Base-by-base conservation (phyloP, 345 rosid genomes). In the Eucalyptus tenuipes region DNA sequence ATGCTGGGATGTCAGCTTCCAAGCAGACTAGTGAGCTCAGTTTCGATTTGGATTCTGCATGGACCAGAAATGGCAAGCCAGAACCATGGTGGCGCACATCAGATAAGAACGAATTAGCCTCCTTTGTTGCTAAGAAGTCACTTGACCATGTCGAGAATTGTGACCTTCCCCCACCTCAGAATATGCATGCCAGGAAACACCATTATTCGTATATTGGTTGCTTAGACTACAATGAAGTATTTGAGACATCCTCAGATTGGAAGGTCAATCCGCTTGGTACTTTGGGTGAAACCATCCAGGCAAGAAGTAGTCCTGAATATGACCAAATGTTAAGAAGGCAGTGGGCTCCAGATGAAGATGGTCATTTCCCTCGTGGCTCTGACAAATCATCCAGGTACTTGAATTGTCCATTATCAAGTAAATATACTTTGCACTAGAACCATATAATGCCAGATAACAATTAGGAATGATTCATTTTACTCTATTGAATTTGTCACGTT, bases 1-100 rank as follows among this genome's bases (percentile, higher is more conserved):
- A 88, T 85, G 25, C 33, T 88, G 95, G 90, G 31, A 89, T 49
- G 49, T 88, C 59, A 27, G 93, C 87, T 85, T 88, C 92, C 33
- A 90, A 92, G 86, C 92, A 89, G 90, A 59, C 89, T 66, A 91
- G 50, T 89, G 96, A 94, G 53, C 59, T 79, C 11, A 47, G 88
- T 86, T 92, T 92, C 44, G 94, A 96, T 90, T 91, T 93, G 42
- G 97, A 89, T 52, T 89, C 93, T n/a, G 96, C 96, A 22, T 97
- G 98, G 97, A 90, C 92, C 42, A 93, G 91, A 14, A 84, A 89
- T 88, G 97, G 90, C 87, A 96, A 93, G 93, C 88, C 91, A 88
- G 96, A 90, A 50, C 99, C 99, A 9, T 98, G 99, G 99, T 96
- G 99, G 99, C 92, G 96, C 85, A 90, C 91, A 7, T 92, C 99